These are phyloP conservation scores for Litsea cubeba DNA, from an alignment of 164 flowering plant genomes.

Conservation along the genomic window DNA sequence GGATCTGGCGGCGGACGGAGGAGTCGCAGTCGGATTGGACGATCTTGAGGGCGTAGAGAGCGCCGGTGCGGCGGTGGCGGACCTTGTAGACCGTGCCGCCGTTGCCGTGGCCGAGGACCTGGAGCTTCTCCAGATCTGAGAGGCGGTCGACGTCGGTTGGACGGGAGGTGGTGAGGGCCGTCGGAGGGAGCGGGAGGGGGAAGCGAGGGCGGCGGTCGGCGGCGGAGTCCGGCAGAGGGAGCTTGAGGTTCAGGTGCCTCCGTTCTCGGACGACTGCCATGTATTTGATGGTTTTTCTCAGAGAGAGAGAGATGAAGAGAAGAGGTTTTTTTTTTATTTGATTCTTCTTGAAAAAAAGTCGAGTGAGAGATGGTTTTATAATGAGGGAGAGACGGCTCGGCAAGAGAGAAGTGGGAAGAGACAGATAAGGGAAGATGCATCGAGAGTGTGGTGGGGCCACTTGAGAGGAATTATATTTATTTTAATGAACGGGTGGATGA, in stretches of 20 bases:
- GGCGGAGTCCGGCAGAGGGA: constrained; percentile 29
- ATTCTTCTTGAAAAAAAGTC: neutral
- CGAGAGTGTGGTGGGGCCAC: constrained; percentile 1
- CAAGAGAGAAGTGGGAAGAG: neutral
- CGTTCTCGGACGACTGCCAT: constrained; percentile 53
- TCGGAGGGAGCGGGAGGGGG: constrained; percentile 32
- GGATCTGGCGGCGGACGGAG: constrained; percentile 43
- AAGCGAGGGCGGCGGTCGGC: constrained; percentile 26
- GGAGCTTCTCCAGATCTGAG: constrained; percentile 40
- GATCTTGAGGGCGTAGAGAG: constrained; percentile 58
- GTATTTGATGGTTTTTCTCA: neutral
- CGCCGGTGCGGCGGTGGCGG: constrained; percentile 42
- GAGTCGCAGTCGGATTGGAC: constrained; percentile 45
- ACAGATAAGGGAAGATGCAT: neutral
- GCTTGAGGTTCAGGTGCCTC: constrained; percentile 32
- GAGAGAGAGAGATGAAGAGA: neutral
- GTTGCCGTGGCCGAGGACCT: constrained; percentile 71
- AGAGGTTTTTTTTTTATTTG: neutral
- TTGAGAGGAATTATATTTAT: neutral
- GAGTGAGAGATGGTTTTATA: neutral
- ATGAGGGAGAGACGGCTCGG: neutral
- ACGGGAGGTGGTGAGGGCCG: neutral
- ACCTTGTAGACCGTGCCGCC: constrained; percentile 84
- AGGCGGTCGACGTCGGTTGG: constrained; percentile 18
- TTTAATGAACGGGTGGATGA: neutral